phyloP scores from a whole-genome alignment of 352 stramenopile species.

The Phytophthora nicotianae region DNA sequence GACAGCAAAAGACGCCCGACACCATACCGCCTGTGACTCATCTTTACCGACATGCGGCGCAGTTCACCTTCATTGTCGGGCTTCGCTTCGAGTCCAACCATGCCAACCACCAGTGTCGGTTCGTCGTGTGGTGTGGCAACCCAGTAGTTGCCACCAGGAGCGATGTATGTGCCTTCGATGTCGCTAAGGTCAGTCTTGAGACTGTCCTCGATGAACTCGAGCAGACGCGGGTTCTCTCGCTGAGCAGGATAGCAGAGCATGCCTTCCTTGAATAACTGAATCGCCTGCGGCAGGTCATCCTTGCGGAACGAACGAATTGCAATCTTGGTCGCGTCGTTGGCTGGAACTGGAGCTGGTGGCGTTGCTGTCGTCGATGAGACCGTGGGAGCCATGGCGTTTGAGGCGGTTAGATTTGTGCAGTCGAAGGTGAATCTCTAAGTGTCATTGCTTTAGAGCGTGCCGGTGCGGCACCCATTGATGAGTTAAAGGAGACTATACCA shows the following conservation, averaged over 20 bases:
- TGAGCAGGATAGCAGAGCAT: not conserved
- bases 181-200: not conserved
- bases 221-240: not conserved
- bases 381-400: not conserved
- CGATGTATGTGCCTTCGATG: not conserved
- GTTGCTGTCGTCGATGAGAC: not conserved
- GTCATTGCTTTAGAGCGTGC: not conserved
- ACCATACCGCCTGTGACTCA: not conserved
- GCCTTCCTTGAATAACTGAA: not conserved
- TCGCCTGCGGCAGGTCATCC: not conserved
- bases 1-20: not conserved
- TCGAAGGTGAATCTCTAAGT: not conserved
- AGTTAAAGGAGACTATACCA: not conserved
- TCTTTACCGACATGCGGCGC: not conserved
- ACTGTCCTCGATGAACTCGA: not conserved
- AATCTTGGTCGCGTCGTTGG: not conserved
- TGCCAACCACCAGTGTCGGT: not conserved
- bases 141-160: not conserved
- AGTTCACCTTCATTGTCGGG: not conserved
- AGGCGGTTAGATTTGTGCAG: not conserved
- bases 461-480: not conserved
- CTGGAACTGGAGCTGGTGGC: not conserved
- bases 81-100: not conserved
- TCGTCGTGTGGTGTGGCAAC: not conserved
- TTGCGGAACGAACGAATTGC: not conserved